Evolutionary conservation across 257 asterid species (phyloP), one percentile per base, ranked within the genome.

Genomic region (Pogostemon cablin): DNA sequence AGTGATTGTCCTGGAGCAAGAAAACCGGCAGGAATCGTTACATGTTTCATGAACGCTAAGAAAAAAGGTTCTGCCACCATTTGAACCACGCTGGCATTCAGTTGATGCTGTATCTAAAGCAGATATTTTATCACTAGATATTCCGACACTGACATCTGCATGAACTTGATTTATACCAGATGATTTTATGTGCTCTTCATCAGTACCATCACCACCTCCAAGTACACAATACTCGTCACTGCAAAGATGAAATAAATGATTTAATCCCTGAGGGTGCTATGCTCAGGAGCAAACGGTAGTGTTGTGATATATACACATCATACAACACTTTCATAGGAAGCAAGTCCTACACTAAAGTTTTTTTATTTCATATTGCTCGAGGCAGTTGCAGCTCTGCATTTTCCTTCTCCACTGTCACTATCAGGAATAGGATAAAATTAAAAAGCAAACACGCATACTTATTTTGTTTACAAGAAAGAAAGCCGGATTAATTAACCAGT

Each of bases 1-100:
- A 80, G 96, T 81, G 72, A 91, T 82, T 70, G 82, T 80, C 85
- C 99, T 89, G 34, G 84, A 82, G 84, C 98, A 93, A 73, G 92
- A 86, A 79, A 91, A 87, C 77, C 72, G 57, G 78, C 84, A 75
- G 68, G 87, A 87, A 71, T 83, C 72, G 20, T 70, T 75, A 83
- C 96, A 93, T 49, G 69, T 79, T 77, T 68, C 79, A 83, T 88
- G 88, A 71, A 83, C 87, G 73, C 66, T 75, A 62, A 80, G 78
- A 80, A 71, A 73, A 42, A 72, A 47, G 71, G 78, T 72, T 80
- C 79, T 74, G 80, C 86, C 84, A 81, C 75, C 88, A 80, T 75
- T 74, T 52, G 87, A 75, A 61, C 77, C 69, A 80, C 70, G 79
- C 79, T 48, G 79, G 71, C 68, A 57, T 77, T 85, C 85, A 84